Base-by-base conservation (phyloP, 106 monocot genomes). In the Gastrodia elata region DNA sequence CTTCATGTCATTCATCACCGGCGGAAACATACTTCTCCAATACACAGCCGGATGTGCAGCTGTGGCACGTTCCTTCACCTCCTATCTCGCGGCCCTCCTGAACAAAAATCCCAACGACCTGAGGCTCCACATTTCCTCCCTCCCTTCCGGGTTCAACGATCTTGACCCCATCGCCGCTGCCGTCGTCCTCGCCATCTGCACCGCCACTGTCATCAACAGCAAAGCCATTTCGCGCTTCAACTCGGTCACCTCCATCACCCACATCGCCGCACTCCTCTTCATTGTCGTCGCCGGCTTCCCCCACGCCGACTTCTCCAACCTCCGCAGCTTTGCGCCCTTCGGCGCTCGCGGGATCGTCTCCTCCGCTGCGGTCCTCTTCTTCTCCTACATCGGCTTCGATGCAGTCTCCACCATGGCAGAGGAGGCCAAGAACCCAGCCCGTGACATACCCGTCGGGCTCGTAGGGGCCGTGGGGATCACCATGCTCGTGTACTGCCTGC, bases 11-110 rank as follows among this genome's bases (percentile, higher is more conserved):
- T 91, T 88, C 87, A 85, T 94, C 77, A 91, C 84, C 13, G 94
- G 91, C 40, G 94, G 94, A 48, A 94, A 94, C 83, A 94, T 94
- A 70, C 79, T 94, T 14, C 88, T 94, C 0, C 91, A 94, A 71
- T 94, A 94, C 75, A 81, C 87, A 16, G 91, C 91, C 79, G 76
- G 88, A 20, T 86, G 94, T n/a, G 94, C 94, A 0, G 91, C 94
- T 20, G 88, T 94, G 71, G 91, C 94, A 14, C 87, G 94, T 0
- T 75, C 94, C 0, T 94, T 91, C 91, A 94, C 94, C 33, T 94
- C 94, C 46, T 94, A 94, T 84, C 88, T 94, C 73, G 85, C 90
- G 16, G 90, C 90, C 38, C 80, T 94, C 20, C 85, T 86, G 73
- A 94, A 94, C 82, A 84, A 88, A 70, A 14, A 77, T 0, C 91